Percentiles rank a stretch among this genome's conserved stretches.
These are phyloP conservation scores for Coprinopsis marcescibilis DNA, from an alignment of 768 basidiomycete genomes.

Conservation along the genomic window DNA sequence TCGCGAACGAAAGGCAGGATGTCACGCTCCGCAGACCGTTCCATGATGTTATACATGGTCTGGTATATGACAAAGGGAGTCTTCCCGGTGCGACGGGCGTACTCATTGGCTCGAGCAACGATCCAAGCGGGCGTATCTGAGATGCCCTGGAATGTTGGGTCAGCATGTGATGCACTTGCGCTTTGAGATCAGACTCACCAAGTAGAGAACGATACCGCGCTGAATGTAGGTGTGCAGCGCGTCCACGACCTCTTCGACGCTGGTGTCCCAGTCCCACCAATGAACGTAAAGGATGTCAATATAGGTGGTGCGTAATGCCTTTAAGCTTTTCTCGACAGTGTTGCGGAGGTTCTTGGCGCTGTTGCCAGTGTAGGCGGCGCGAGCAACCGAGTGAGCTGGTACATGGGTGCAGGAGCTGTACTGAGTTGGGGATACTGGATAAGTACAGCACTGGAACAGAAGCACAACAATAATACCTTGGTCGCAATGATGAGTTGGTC, in stretches of 20 bases:
- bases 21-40: too few relatives aligned
- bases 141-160: too few relatives aligned
- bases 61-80: too few relatives aligned
- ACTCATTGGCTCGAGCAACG: too few relatives aligned
- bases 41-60: too few relatives aligned
- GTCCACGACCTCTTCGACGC: slow-evolving; percentile 53
- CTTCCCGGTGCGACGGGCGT: too few relatives aligned
- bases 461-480: too few relatives aligned
- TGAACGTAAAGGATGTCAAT: slow-evolving; percentile 45
- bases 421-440: slow-evolving; percentile 22
- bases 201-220: slow-evolving; percentile 48
- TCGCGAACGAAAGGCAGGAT: slow-evolving; percentile 34
- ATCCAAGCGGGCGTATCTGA: too few relatives aligned
- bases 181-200: too few relatives aligned
- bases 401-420: slow-evolving; percentile 20
- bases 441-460: too few relatives aligned
- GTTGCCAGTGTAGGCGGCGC: slow-evolving; percentile 47
- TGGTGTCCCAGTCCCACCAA: slow-evolving; percentile 49
- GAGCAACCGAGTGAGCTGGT: slow-evolving; percentile 24
- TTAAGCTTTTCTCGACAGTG: slow-evolving; percentile 36
- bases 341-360: slow-evolving; percentile 37
- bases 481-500: slow-evolving; percentile 43
- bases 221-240: slow-evolving; percentile 46
- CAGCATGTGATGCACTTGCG: too few relatives aligned
- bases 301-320: slow-evolving; percentile 40